phyloP scores from a whole-genome alignment of 1,284 basidiomycete species.

The Puccinia hordei region DNA sequence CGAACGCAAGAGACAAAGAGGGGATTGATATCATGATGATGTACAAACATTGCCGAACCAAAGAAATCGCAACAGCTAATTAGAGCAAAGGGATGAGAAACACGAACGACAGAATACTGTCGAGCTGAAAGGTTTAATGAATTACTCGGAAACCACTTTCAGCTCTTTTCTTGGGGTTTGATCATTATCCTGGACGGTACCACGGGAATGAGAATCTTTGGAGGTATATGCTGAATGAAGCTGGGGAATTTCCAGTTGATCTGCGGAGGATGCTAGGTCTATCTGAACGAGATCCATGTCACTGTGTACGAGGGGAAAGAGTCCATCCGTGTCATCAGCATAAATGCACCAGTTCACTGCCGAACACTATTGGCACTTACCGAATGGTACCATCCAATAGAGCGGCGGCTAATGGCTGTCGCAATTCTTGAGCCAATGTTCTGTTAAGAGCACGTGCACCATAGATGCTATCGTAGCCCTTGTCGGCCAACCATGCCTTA shows the following conservation, averaged over 20 bases:
- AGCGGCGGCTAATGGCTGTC: slow-evolving; percentile 56
- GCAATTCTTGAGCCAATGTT: slow-evolving; percentile 56
- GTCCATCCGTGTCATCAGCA: neutral
- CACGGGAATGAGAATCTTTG: neutral
- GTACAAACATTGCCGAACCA: too few species aligned
- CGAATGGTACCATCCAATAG: slow-evolving; percentile 53
- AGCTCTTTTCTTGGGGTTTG: slow-evolving; percentile 25
- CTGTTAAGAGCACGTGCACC: slow-evolving; percentile 70
- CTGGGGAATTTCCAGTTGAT: slow-evolving; percentile 52
- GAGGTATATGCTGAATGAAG: slow-evolving; percentile 32
- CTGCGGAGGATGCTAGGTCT: slow-evolving; percentile 40
- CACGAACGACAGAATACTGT: too few species aligned
- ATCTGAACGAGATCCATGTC: slow-evolving; percentile 53
- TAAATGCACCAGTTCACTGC: neutral
- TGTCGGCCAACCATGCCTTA: slow-evolving; percentile 71
- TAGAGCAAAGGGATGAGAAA: too few species aligned
- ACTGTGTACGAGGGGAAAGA: neutral
- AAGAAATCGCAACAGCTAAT: too few species aligned
- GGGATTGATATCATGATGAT: too few species aligned
- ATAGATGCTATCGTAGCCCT: slow-evolving; percentile 83
- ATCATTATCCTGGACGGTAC: neutral
- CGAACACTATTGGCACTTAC: slow-evolving; percentile 1
- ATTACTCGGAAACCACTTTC: slow-evolving; percentile 35
- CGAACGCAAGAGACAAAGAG: too few species aligned
- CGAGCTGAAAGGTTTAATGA: neutral